These are phyloP conservation scores for Suillus weaverae DNA, from an alignment of 768 basidiomycete genomes.

Conservation along the genomic window DNA sequence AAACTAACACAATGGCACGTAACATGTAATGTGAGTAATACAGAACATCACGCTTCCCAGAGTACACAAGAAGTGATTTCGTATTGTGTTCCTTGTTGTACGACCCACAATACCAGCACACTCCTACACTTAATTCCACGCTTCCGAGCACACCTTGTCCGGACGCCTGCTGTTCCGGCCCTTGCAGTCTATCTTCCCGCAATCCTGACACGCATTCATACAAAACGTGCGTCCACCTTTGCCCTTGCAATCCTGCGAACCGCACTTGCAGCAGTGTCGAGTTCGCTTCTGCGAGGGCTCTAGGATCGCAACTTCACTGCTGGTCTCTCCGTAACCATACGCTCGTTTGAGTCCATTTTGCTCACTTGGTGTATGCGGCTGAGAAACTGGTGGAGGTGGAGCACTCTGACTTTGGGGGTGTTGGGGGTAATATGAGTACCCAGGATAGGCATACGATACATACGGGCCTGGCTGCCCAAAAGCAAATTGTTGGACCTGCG, in stretches of 20 bases:
- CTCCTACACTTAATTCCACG: constrained; percentile 35
- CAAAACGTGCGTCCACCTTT: constrained; percentile 79
- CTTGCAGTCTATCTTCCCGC: constrained; percentile 76
- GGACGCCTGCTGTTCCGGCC: constrained; percentile 78
- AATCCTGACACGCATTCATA: constrained; percentile 75
- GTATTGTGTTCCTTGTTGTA: background rate
- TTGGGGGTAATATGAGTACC: constrained; percentile 35
- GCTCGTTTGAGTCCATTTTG: constrained; percentile 30
- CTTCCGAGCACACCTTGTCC: constrained; percentile 70
- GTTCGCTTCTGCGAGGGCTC: constrained; percentile 56
- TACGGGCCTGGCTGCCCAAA: constrained; percentile 34
- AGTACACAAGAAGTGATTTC: background rate
- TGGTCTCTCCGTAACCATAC: constrained; percentile 26
- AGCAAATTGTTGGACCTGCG: constrained; percentile 19
- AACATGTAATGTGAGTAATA: constrained; percentile 1
- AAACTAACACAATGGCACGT: background rate
- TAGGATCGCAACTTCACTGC: constrained; percentile 28
- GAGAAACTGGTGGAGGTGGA: constrained; percentile 17
- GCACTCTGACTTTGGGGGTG: constrained; percentile 22
- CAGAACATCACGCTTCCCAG: background rate
- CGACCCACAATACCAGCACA: background rate
- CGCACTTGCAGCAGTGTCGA: constrained; percentile 83
- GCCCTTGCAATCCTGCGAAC: constrained; percentile 78
- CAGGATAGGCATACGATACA: constrained; percentile 37
- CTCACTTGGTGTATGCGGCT: constrained; percentile 28